Conservation (phyloP, 805 yeast species). For the Sugiyamaella chiloensis region DNA sequence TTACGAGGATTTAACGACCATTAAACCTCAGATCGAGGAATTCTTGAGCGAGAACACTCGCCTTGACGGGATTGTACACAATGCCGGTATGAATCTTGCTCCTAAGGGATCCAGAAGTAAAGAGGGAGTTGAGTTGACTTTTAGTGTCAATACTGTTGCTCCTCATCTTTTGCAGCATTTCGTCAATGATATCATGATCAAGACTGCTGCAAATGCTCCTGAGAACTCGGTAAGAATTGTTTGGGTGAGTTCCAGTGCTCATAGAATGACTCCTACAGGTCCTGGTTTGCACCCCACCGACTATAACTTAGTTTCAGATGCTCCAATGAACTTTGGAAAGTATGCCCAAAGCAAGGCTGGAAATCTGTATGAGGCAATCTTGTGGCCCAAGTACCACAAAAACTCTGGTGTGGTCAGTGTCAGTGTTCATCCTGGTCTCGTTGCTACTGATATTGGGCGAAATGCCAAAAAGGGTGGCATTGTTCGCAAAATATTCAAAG, state of each 20-base stretch:
- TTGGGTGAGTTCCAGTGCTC: slow-evolving; percentile 45
- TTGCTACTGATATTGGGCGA: slow-evolving; percentile 37
- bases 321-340: slow-evolving; percentile 6
- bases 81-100: slow-evolving; percentile 45
- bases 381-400: slow-evolving; percentile 37
- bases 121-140: slow-evolving; percentile 46
- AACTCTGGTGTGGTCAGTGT: slow-evolving; percentile 34
- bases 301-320: slow-evolving; percentile 24
- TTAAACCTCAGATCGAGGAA: slow-evolving; percentile 11
- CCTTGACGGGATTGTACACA: slow-evolving; percentile 37
- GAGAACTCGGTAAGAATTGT: slow-evolving; percentile 40
- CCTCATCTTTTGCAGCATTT: slow-evolving; percentile 43
- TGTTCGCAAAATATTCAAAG: not conserved
- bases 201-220: slow-evolving; percentile 31
- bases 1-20: slow-evolving; percentile 10
- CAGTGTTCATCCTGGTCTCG: slow-evolving; percentile 43
- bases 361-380: slow-evolving; percentile 35
- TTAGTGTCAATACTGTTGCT: slow-evolving; percentile 48
- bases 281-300: slow-evolving; percentile 37
- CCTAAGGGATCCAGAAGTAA: slow-evolving; percentile 31
- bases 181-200: slow-evolving; percentile 37
- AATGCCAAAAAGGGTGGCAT: slow-evolving; percentile 11
- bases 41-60: slow-evolving; percentile 8
- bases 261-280: slow-evolving; percentile 29
- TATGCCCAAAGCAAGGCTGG: slow-evolving; percentile 48